Percentiles rank a stretch among this genome's conserved stretches.
phyloP scores from a whole-genome alignment of 2,329 filamentous ascomycete species.

The Stagonosporopsis tanaceti region DNA sequence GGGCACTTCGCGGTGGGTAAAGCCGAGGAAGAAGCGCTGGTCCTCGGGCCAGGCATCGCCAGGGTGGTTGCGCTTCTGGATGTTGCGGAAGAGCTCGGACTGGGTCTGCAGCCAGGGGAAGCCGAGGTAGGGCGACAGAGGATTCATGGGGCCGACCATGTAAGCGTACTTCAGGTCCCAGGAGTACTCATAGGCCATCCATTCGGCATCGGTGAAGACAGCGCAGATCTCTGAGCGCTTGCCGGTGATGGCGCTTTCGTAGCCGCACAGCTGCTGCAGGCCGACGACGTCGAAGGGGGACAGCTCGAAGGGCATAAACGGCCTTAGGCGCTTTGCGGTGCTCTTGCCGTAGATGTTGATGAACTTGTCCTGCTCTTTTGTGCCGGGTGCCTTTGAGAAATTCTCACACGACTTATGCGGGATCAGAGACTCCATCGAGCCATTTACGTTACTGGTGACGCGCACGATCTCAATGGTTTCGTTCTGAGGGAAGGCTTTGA shows the following conservation, averaged over 20 bases:
- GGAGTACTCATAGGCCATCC: constrained; percentile 70
- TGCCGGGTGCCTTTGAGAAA: constrained; percentile 44
- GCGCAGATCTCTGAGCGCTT: constrained; percentile 64
- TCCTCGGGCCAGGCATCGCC: constrained; percentile 46
- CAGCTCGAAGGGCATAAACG: constrained; percentile 62
- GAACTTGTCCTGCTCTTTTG: constrained; percentile 40
- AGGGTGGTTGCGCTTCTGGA: constrained; percentile 50
- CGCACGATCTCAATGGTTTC: constrained; percentile 44
- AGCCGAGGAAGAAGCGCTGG: constrained; percentile 70
- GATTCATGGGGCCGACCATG: constrained; percentile 70
- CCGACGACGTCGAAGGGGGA: constrained; percentile 67
- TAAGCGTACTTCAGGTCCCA: constrained; percentile 70
- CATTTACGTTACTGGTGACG: constrained; percentile 40
- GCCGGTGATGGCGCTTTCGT: constrained; percentile 69
- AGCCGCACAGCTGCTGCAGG: constrained; percentile 71
- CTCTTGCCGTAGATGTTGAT: constrained; percentile 38
- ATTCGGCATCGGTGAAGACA: constrained; percentile 68
- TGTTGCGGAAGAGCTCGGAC: constrained; percentile 46
- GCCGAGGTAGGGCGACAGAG: constrained; percentile 64
- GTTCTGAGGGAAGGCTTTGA: constrained; percentile 39
- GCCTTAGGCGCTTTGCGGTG: constrained; percentile 35
- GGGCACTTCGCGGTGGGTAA: constrained; percentile 73
- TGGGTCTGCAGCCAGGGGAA: constrained; percentile 72
- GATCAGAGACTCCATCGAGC: constrained; percentile 41
- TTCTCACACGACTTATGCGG: constrained; percentile 47